Conservation (phyloP, 306 rosid species). For the Cotoneaster glaucophyllus region DNA sequence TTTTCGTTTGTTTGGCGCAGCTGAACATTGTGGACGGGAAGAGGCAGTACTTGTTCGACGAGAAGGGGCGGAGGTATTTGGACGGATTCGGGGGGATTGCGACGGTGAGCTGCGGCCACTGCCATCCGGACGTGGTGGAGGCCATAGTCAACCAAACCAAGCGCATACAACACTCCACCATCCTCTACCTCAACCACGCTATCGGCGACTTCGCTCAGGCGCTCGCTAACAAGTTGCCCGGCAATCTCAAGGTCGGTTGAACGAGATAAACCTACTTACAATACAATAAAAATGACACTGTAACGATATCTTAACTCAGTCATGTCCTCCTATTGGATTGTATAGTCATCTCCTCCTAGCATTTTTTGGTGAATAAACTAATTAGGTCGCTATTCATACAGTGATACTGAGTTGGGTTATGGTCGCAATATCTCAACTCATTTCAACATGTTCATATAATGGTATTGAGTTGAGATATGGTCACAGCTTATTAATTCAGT, state of each 20-base stretch:
- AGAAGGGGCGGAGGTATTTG: slow-evolving; percentile 71
- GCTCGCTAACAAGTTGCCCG: slow-evolving; percentile 76
- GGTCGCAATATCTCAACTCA: no score
- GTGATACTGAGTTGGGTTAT: background rate
- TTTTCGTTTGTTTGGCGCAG: slow-evolving; percentile 21
- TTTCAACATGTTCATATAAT: no score
- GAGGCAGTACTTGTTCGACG: slow-evolving; percentile 85
- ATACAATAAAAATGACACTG: no score
- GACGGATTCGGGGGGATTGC: slow-evolving; percentile 96
- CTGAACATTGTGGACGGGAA: slow-evolving; percentile 75
- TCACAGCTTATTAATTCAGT: background rate
- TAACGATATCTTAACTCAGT: no score
- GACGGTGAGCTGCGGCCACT: slow-evolving; percentile 92
- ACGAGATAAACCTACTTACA: background rate
- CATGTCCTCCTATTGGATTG: background rate
- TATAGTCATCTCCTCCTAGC: background rate
- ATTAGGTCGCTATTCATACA: no score
- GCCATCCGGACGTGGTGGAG: slow-evolving; percentile 86
- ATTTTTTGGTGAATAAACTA: background rate
- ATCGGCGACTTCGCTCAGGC: slow-evolving; percentile 86
- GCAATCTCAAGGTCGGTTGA: slow-evolving; percentile 62
- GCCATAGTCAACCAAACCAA: slow-evolving; percentile 69
- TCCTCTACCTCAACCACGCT: slow-evolving; percentile 69
- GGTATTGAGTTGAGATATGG: no score
- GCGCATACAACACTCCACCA: slow-evolving; percentile 76